phyloP scores from a whole-genome alignment of 2,329 filamentous ascomycete species.

The Aspergillus sp. region DNA sequence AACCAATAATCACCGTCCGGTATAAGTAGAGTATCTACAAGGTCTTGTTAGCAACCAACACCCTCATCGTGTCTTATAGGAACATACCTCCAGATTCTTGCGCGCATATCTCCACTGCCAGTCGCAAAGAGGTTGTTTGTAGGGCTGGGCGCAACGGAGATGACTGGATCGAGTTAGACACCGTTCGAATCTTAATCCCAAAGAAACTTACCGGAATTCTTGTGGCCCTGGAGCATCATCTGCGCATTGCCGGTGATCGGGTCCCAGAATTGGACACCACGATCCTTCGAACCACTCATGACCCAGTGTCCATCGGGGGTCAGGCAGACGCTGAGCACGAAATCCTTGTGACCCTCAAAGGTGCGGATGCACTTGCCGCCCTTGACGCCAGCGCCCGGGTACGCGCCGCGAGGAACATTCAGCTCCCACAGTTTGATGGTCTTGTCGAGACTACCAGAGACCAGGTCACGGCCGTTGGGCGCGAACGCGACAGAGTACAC shows the following conservation, averaged over 20 bases:
- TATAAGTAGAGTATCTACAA: conserved; percentile 37
- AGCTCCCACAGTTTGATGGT: conserved; percentile 99
- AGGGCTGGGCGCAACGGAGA: conserved; percentile 93
- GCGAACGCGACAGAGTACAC: conserved; percentile 97
- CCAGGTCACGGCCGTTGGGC: conserved; percentile 86
- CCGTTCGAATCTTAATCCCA: conserved; percentile 1
- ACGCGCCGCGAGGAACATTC: conserved; percentile 65
- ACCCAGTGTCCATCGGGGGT: conserved; percentile 96
- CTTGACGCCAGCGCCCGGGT: conserved; percentile 67
- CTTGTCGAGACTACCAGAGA: conserved; percentile 93
- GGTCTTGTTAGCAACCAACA: conserved; percentile 11
- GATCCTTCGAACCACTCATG: conserved; percentile 93
- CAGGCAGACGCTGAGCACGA: conserved; percentile 91
- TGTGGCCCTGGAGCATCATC: conserved; percentile 98
- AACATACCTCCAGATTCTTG: conserved; percentile 85
- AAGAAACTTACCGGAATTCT: conserved; percentile 71
- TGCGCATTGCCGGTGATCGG: conserved; percentile 89
- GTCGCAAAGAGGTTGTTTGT: conserved; percentile 88
- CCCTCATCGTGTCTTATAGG: background rate
- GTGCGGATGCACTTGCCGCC: conserved; percentile 93
- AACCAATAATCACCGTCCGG: conserved; percentile 35
- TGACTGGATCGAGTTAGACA: conserved; percentile 57
- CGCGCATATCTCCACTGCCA: conserved; percentile 95
- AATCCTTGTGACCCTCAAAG: conserved; percentile 98
- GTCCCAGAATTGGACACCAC: conserved; percentile 98